A percentile compares a stretch with the other conserved stretches of the same genome.
These are phyloP conservation scores for Coniochaeta prunicola DNA, from an alignment of 2,329 filamentous ascomycete genomes.

Conservation along the genomic window DNA sequence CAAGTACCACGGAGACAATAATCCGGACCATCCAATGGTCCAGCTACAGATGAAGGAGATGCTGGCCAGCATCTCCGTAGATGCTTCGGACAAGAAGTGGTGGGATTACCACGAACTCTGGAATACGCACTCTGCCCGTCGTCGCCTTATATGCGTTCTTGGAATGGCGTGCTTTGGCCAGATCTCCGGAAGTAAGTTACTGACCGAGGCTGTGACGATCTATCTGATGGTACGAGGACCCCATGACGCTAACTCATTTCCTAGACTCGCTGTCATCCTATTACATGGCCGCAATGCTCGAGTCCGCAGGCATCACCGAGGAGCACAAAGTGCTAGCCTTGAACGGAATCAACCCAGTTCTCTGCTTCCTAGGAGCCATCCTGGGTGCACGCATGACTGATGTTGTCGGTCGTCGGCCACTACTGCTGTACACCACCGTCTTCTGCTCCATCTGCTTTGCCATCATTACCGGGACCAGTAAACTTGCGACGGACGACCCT, in stretches of 20 bases:
- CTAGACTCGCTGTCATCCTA: conserved; percentile 37
- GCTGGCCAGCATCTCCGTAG: conserved; percentile 34
- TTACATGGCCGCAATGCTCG: conserved; percentile 46
- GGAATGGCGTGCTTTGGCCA: conserved; percentile 47
- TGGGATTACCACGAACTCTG: conserved; percentile 49
- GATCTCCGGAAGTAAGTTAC: conserved; percentile 31
- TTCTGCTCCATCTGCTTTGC: conserved; percentile 40
- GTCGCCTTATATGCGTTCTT: conserved; percentile 42
- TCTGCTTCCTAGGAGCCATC: conserved; percentile 42
- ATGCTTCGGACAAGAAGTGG: conserved; percentile 46
- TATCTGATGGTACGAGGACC: neutral
- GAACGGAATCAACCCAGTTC: conserved; percentile 45
- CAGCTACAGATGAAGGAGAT: conserved; percentile 44
- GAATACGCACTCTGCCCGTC: conserved; percentile 38
- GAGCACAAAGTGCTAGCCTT: conserved; percentile 39
- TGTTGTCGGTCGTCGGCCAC: conserved; percentile 47
- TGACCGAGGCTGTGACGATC: neutral
- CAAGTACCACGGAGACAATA: conserved; percentile 44
- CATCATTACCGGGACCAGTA: conserved; percentile 40
- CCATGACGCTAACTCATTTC: neutral
- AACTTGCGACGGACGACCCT: conserved; percentile 29
- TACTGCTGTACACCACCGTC: conserved; percentile 39
- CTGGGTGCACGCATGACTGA: conserved; percentile 50
- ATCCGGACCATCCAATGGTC: conserved; percentile 40
- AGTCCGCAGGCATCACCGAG: conserved; percentile 42